Base-by-base conservation (phyloP, 73 alveolate genomes). In the Paramecium pentaurelia region DNA sequence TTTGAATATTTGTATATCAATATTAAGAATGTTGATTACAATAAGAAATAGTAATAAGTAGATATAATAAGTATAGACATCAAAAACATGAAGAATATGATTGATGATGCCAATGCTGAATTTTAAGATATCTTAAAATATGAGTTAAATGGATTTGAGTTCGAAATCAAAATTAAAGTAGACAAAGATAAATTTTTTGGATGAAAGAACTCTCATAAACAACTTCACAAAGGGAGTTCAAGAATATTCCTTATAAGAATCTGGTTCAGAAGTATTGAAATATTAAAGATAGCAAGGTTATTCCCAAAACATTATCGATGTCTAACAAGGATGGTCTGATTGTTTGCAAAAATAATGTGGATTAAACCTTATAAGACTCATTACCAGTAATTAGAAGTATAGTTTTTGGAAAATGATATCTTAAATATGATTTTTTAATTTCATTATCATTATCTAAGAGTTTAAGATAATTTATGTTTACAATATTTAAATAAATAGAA, bases 341-440 rank as follows among this genome's bases (percentile, higher is more conserved):
- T 30, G 77, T 89, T 25, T 77, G 58, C 68, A 89, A 89, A 88
- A 89, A 71, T 73, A 89, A 92, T 22, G 77, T 89, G 20, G 94
- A 89, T 89, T 30, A 71, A 32, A 83, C 94, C 22, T 88, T 68
- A 28, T 45, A 71, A 71, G 94, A 88, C 12, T 70, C 85, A 27
- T 80, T 88, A 28, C 91, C 91, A 32, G 47, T 71, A 25, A 71
- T 88, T 28, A 77, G 91, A 32, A 25, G 51, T 71, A 14, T 27
- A 58, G n/a, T 89, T 47, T 89, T 89, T 80, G 49, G 91, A 45
- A 44, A 80, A 7, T 80, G 91, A 80, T 10, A 8, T 3, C 11
- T 18, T 6, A 16, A 86, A 45, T 14, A 36, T 60, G 1, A 60
- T 30, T 8, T 34, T 32, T 27, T 75, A 60, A 40, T 1, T 28